Percentiles rank a stretch among this genome's conserved stretches.
These are phyloP conservation scores for Amanita inopinata DNA, from an alignment of 768 basidiomycete genomes.

Conservation along the genomic window DNA sequence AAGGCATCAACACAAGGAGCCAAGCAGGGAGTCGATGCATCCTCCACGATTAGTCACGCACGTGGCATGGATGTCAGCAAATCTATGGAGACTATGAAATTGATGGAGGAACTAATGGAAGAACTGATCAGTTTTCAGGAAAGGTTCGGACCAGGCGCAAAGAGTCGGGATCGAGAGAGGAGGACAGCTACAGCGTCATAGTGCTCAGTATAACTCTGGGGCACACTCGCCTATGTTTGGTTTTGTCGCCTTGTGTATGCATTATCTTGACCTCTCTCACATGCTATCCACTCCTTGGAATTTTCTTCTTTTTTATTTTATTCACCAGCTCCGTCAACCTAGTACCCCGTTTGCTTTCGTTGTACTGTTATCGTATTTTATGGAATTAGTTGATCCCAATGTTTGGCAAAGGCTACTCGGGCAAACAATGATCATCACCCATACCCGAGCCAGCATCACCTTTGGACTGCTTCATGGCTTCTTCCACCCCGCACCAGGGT, in stretches of 20 bases:
- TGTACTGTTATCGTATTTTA: constrained; percentile 11
- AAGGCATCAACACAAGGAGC: constrained; percentile 8
- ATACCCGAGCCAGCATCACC: neutral
- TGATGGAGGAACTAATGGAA: constrained; percentile 89
- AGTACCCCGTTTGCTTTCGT: constrained; percentile 5
- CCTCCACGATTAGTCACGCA: constrained; percentile 16
- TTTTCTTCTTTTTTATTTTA: neutral
- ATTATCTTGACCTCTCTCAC: constrained; percentile 8
- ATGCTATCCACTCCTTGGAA: neutral
- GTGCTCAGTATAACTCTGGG: constrained; percentile 3
- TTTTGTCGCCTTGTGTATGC: constrained; percentile 5
- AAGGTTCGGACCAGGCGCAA: constrained; percentile 55
- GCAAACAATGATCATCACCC: constrained; percentile 5
- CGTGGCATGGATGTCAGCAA: constrained; percentile 13
- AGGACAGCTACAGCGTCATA: constrained; percentile 25
- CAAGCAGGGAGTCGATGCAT: constrained; percentile 4
- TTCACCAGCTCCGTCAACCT: too few relatives aligned
- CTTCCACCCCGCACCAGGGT: too few relatives aligned
- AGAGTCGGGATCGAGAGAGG: constrained; percentile 43
- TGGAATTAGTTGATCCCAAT: neutral
- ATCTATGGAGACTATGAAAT: constrained; percentile 46
- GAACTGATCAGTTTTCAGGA: constrained; percentile 87
- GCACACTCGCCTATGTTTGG: constrained; percentile 5
- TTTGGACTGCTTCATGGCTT: constrained; percentile 5
- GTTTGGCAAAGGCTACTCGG: neutral